Conservation (phyloP, 805 yeast genomes). For the Candida sphagnicola region DNA sequence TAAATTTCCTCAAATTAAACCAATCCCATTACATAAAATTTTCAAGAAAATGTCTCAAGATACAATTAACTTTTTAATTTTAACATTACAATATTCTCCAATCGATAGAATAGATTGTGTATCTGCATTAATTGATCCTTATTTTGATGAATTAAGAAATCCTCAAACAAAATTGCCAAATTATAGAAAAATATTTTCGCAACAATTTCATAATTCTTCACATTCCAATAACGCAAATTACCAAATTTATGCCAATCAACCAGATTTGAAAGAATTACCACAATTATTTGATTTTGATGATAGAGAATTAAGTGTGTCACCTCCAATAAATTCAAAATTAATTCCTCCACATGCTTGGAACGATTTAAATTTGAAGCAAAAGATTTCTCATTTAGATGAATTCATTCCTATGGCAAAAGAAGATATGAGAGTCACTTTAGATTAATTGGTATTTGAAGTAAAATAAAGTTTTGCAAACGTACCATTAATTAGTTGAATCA, state of each 20-base stretch:
- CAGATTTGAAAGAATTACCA: slow-evolving; percentile 42
- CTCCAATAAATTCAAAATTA: slow-evolving; percentile 34
- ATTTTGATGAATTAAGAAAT: slow-evolving; percentile 52
- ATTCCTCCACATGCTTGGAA: slow-evolving; percentile 33
- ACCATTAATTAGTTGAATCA: too few relatives aligned
- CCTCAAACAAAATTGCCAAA: slow-evolving; percentile 36
- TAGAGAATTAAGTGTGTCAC: slow-evolving; percentile 46
- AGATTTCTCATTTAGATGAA: slow-evolving; percentile 24
- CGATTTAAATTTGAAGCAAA: slow-evolving; percentile 21
- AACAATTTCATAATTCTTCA: slow-evolving; percentile 26
- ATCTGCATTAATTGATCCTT: slow-evolving; percentile 47
- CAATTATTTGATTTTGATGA: slow-evolving; percentile 49
- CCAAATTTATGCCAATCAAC: slow-evolving; percentile 36
- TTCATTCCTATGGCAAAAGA: slow-evolving; percentile 39
- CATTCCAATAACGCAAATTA: slow-evolving; percentile 40
- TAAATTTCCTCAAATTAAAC: slow-evolving; percentile 84
- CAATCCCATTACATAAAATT: slow-evolving; percentile 67
- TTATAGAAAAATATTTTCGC: slow-evolving; percentile 39
- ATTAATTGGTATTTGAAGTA: slow-evolving; percentile 17
- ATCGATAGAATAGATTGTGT: slow-evolving; percentile 56
- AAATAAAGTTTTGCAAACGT: too few relatives aligned
- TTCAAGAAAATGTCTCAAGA: slow-evolving; percentile 54
- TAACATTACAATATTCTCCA: slow-evolving; percentile 68
- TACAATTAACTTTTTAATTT: slow-evolving; percentile 53
- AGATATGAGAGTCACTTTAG: slow-evolving; percentile 33